Conservation (phyloP, 1,284 basidiomycete species). For the Ganoderma sinense region DNA sequence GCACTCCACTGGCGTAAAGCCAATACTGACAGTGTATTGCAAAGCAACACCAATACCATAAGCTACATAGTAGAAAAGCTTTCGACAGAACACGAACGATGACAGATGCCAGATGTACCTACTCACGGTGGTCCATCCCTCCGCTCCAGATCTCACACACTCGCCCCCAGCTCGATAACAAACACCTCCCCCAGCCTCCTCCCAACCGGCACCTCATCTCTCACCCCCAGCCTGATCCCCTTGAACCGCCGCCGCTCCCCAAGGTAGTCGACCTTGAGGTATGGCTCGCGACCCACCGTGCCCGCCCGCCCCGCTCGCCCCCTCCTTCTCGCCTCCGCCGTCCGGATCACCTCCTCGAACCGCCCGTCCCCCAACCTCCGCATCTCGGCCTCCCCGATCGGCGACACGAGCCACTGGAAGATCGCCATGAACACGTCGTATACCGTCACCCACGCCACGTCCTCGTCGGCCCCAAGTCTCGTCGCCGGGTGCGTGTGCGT, state of each 20-base stretch:
- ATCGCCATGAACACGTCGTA: conserved; percentile 23
- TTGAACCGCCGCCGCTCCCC: conserved; percentile 14
- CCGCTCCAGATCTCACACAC: background rate
- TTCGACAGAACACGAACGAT: too few relatives aligned
- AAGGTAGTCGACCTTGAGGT: conserved; percentile 18
- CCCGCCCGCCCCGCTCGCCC: background rate
- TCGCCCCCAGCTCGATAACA: conserved; percentile 13
- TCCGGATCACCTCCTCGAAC: background rate
- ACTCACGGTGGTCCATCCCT: too few relatives aligned
- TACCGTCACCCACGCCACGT: conserved; percentile 16
- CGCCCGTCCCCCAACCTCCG: background rate
- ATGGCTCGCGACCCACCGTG: conserved; percentile 8
- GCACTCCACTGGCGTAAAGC: too few relatives aligned
- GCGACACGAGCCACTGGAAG: conserved; percentile 16
- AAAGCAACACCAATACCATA: too few relatives aligned
- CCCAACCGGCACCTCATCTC: conserved; percentile 16
- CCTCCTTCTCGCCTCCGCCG: conserved; percentile 1
- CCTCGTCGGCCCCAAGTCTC: background rate
- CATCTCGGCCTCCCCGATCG: conserved; percentile 12
- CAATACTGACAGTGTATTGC: too few relatives aligned
- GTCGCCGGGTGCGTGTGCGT: background rate
- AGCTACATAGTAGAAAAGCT: too few relatives aligned
- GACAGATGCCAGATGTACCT: too few relatives aligned
- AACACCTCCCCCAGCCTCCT: conserved; percentile 20
- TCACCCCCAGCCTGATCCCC: conserved; percentile 14